A percentile compares a stretch with the other conserved stretches of the same genome.
Conservation (phyloP, 805 yeast species). For the Isabelozyma gotoi region DNA sequence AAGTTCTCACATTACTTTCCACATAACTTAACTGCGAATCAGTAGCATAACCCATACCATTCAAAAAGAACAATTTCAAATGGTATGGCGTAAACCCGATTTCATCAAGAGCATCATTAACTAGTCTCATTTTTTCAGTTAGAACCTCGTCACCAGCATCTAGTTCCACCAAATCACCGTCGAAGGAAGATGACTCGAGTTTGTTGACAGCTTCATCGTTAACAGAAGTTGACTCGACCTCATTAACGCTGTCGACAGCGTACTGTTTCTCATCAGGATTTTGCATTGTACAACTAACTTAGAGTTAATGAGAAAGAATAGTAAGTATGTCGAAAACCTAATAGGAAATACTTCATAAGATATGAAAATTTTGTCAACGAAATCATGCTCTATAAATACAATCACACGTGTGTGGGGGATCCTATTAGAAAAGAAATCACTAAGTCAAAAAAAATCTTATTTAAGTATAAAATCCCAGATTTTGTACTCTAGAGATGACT, state of each 20-base stretch:
- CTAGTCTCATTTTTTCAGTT: slow-evolving; percentile 39
- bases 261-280: not conserved
- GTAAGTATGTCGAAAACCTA: not conserved
- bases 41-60: slow-evolving; percentile 39
- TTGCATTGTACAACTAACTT: too few relatives aligned
- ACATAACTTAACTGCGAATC: slow-evolving; percentile 27
- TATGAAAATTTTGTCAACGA: not conserved
- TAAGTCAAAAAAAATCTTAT: too few relatives aligned
- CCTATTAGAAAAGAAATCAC: too few relatives aligned
- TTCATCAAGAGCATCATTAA: slow-evolving; percentile 58
- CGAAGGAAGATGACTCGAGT: too few relatives aligned
- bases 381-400: not conserved
- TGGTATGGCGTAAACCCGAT: slow-evolving; percentile 46
- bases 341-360: not conserved
- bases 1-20: slow-evolving; percentile 22
- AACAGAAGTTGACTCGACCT: too few relatives aligned
- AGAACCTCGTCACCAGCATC: slow-evolving; percentile 30
- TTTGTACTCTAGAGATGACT: not conserved
- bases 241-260: not conserved
- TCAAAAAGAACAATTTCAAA: slow-evolving; percentile 30
- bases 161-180: slow-evolving; percentile 8
- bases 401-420: not conserved
- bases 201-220: too few relatives aligned
- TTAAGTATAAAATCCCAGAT: not conserved
- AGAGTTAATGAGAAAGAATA: too few relatives aligned